These are phyloP conservation scores for Clavariopsis aquatica DNA, from an alignment of 495 filamentous ascomycete genomes.

Conservation along the genomic window DNA sequence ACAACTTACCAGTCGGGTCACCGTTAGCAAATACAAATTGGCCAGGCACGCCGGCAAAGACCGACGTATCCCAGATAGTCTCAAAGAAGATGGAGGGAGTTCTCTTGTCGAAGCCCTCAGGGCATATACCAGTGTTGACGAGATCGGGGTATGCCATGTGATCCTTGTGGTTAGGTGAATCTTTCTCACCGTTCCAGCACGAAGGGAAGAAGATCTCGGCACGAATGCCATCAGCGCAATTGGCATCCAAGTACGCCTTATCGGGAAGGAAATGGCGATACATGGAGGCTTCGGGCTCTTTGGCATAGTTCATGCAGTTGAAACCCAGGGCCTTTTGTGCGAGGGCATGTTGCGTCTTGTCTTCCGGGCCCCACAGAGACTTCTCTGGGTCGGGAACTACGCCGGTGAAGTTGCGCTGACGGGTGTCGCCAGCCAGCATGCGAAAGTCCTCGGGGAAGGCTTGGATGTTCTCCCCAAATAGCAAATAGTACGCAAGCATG, in stretches of 20 bases:
- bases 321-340: conserved; percentile 84
- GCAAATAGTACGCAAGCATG: conserved; percentile 73
- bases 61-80: conserved; percentile 78
- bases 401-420: conserved; percentile 68
- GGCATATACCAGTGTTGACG: conserved; percentile 77
- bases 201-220: conserved; percentile 88
- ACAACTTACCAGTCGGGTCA: conserved; percentile 64
- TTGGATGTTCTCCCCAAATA: conserved; percentile 60
- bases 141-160: conserved; percentile 77
- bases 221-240: conserved; percentile 75
- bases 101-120: conserved; percentile 66
- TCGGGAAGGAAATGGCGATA: conserved; percentile 77
- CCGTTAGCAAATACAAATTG: conserved; percentile 81
- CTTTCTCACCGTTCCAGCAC: conserved; percentile 82
- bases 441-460: conserved; percentile 80
- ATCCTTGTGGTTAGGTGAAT: conserved; percentile 62
- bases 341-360: conserved; percentile 62
- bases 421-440: conserved; percentile 80
- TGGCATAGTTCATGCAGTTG: conserved; percentile 82
- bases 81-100: conserved; percentile 80
- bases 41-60: conserved; percentile 66
- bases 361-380: conserved; percentile 66
- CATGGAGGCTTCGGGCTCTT: conserved; percentile 65
- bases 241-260: conserved; percentile 72
- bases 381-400: conserved; percentile 71